Evolutionary conservation across 2,329 filamentous ascomycete genomes (phyloP).

Genomic region (Fusarium napiforme): DNA sequence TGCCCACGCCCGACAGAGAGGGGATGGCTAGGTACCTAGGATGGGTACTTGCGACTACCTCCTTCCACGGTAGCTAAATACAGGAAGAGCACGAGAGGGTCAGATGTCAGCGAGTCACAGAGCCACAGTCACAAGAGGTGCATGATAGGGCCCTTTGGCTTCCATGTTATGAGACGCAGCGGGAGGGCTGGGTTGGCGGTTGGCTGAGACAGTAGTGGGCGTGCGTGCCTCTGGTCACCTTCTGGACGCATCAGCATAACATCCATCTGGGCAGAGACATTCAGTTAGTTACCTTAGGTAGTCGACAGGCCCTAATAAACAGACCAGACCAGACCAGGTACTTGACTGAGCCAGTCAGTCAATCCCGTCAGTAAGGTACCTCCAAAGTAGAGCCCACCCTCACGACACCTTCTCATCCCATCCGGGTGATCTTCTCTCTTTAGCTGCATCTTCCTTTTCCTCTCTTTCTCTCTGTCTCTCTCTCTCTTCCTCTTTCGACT

Average conservation of each 20-base stretch:
- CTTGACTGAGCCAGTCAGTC: slow-evolving; percentile 5
- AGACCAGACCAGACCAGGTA: slow-evolving; percentile 3
- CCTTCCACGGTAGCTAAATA: slow-evolving; percentile 7
- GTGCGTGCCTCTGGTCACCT: background rate
- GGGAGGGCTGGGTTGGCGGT: slow-evolving; percentile 22
- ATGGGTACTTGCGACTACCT: slow-evolving; percentile 14
- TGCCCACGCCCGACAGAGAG: background rate
- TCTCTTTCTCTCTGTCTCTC: slow-evolving; percentile 9
- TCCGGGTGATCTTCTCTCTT: slow-evolving; percentile 24
- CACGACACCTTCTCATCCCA: slow-evolving; percentile 27
- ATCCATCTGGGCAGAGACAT: slow-evolving; percentile 15
- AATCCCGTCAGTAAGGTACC: background rate
- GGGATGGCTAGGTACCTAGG: background rate
- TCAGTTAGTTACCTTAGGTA: background rate
- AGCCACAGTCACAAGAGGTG: slow-evolving; percentile 39
- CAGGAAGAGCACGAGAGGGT: slow-evolving; percentile 27
- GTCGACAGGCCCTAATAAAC: slow-evolving; percentile 10
- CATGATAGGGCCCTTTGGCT: slow-evolving; percentile 17
- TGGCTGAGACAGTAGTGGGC: slow-evolving; percentile 28
- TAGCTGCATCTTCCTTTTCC: slow-evolving; percentile 21
- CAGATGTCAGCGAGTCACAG: slow-evolving; percentile 40
- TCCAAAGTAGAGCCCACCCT: slow-evolving; percentile 17
- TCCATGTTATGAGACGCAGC: slow-evolving; percentile 24
- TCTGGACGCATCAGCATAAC: slow-evolving; percentile 14
- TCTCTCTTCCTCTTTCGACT: slow-evolving; percentile 13